Evolutionary conservation across 2,329 filamentous ascomycete genomes (phyloP).

Genomic region (Alternaria longipes): DNA sequence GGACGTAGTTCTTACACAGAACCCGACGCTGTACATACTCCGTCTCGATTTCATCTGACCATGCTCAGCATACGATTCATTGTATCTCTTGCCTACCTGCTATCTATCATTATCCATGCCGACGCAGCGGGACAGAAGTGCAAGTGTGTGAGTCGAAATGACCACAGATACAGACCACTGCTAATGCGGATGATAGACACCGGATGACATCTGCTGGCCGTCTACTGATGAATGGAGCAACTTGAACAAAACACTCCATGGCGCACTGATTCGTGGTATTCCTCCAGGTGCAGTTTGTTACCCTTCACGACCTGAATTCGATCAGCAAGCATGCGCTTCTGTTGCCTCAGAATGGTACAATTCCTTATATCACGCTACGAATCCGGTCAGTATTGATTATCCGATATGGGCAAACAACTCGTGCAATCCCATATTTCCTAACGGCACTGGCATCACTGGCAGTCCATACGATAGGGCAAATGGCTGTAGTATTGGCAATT

Average conservation of each 20-base stretch:
- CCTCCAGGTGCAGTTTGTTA: constrained; percentile 45
- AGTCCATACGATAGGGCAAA: constrained; percentile 30
- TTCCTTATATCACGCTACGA: constrained; percentile 35
- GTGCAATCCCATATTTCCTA: constrained; percentile 42
- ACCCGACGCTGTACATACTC: neutral
- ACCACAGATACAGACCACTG: too few relatives aligned
- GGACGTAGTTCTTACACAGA: neutral
- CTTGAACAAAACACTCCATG: constrained; percentile 33
- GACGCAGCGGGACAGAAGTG: constrained; percentile 14
- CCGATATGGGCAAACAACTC: constrained; percentile 42
- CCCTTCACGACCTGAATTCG: constrained; percentile 28
- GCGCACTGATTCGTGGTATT: constrained; percentile 28
- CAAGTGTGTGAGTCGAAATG: constrained; percentile 31
- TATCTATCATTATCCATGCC: neutral
- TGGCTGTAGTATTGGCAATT: constrained; percentile 36
- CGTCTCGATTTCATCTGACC: fast-evolving
- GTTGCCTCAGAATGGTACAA: constrained; percentile 40
- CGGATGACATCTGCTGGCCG: constrained; percentile 35
- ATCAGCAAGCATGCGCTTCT: constrained; percentile 28
- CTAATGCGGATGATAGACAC: constrained; percentile 14
- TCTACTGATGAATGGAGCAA: constrained; percentile 26
- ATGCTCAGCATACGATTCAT: neutral
- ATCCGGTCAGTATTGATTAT: constrained; percentile 43
- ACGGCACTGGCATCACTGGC: constrained; percentile 42
- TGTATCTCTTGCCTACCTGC: neutral